Evolutionary conservation across 139 green algal species (phyloP).

Genomic region (Zygnema cylindricum): DNA sequence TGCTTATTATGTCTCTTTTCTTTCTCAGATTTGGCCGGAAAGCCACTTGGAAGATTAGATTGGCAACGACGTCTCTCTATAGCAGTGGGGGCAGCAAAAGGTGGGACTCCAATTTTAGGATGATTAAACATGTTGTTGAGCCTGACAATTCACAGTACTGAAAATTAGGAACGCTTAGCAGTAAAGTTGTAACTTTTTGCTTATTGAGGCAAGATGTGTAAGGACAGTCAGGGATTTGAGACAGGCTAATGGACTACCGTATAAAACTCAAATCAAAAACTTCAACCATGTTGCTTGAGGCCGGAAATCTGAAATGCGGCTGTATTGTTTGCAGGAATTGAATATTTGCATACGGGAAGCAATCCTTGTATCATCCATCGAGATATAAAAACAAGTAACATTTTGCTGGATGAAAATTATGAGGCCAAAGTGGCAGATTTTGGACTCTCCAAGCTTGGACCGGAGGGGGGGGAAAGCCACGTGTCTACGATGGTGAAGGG

Average conservation of each 20-base stretch:
- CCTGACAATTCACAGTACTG: no score
- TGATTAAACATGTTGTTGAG: no score
- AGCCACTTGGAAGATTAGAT: not conserved
- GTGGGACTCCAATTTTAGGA: constrained; percentile 2
- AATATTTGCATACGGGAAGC: constrained; percentile 44
- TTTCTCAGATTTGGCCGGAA: constrained; percentile 1
- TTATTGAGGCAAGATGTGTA: no score
- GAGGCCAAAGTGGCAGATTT: constrained; percentile 60
- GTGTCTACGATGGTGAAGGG: constrained; percentile 51
- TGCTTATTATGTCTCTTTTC: no score
- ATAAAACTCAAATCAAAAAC: no score
- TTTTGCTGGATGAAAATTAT: constrained; percentile 48
- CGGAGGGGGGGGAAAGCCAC: constrained; percentile 13
- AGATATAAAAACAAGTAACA: constrained; percentile 63
- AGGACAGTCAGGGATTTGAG: no score
- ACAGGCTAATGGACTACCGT: no score
- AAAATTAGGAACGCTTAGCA: no score
- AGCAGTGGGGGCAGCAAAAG: constrained; percentile 31
- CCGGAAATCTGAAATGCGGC: not conserved
- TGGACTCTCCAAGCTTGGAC: constrained; percentile 49
- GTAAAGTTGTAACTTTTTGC: no score
- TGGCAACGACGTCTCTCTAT: constrained; percentile 36
- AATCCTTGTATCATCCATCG: constrained; percentile 55
- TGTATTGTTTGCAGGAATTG: constrained; percentile 28
- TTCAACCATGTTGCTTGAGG: no score